phyloP scores from a whole-genome alignment of 345 rosid species.

The Boechera divaricarpa region DNA sequence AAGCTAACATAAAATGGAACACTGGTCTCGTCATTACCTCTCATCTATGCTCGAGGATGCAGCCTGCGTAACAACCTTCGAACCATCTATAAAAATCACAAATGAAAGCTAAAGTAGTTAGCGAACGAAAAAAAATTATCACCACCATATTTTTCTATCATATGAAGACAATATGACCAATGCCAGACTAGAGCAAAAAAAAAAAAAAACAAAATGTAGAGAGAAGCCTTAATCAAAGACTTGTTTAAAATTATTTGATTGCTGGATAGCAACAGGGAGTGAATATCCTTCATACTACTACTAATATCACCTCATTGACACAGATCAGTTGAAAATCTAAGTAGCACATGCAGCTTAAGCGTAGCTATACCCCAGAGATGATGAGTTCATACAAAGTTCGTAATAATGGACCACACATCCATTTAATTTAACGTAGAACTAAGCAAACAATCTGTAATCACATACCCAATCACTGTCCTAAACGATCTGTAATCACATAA shows the following conservation, averaged over 20 bases:
- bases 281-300: neutral
- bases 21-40: constrained; percentile 56
- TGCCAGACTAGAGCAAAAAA: neutral
- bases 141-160: neutral
- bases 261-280: neutral
- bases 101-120: constrained; percentile 27
- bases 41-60: constrained; percentile 56
- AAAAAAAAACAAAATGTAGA: neutral
- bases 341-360: constrained; percentile 8
- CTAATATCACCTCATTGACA: constrained; percentile 21
- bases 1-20: constrained; percentile 27
- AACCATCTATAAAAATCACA: constrained; percentile 53
- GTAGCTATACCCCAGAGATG: neutral
- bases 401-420: constrained; percentile 13
- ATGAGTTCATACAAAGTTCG: neutral
- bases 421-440: neutral
- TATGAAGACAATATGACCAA: constrained; percentile 22
- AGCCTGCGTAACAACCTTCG: constrained; percentile 61
- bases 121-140: constrained; percentile 11
- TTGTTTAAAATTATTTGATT: neutral
- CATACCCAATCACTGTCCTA: neutral
- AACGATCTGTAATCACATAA: neutral
- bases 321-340: constrained; percentile 18
- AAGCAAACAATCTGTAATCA: constrained; percentile 14
- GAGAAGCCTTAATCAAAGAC: constrained; percentile 6